Percentiles rank a stretch among this genome's conserved stretches.
Conservation (phyloP, 129 eudicot species). For the Escallonia rubra region DNA sequence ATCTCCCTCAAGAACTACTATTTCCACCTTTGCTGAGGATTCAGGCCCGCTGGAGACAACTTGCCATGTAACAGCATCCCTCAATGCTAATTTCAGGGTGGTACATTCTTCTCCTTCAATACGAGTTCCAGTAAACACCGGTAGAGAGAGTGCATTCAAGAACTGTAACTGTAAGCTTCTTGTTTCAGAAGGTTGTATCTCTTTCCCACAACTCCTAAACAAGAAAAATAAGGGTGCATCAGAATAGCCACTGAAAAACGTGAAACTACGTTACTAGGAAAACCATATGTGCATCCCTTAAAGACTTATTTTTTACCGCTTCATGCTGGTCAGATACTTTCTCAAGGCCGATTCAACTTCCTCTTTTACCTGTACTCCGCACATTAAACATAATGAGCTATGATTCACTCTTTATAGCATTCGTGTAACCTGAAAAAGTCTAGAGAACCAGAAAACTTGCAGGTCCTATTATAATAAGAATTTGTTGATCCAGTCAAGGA, state of each 20-base stretch:
- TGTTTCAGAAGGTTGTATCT: conserved; percentile 40
- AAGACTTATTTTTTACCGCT: conserved; percentile 44
- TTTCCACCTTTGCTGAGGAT: conserved; percentile 72
- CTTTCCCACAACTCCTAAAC: conserved; percentile 52
- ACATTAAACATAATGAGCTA: conserved; percentile 9
- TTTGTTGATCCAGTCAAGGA: no score
- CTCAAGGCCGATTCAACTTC: conserved; percentile 77
- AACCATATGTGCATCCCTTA: conserved; percentile 8
- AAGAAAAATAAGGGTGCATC: neutral
- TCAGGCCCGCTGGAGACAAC: conserved; percentile 53
- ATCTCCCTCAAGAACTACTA: conserved; percentile 94
- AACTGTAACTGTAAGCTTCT: conserved; percentile 71
- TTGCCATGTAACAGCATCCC: conserved; percentile 61
- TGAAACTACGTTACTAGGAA: conserved; percentile 4
- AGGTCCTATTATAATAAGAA: no score
- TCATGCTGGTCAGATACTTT: conserved; percentile 52
- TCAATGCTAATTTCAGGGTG: conserved; percentile 57
- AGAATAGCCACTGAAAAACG: conserved; percentile 12
- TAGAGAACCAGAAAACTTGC: no score
- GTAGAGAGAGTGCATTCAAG: conserved; percentile 56
- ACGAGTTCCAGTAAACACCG: conserved; percentile 91
- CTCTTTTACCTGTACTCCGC: conserved; percentile 68
- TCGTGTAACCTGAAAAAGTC: no score
- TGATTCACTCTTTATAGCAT: no score
- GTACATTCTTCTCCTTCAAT: conserved; percentile 81